Evolutionary conservation across 1,284 basidiomycete species (phyloP), one percentile per base, ranked within the genome.

Genomic region (Pseudozyma flocculosa): DNA sequence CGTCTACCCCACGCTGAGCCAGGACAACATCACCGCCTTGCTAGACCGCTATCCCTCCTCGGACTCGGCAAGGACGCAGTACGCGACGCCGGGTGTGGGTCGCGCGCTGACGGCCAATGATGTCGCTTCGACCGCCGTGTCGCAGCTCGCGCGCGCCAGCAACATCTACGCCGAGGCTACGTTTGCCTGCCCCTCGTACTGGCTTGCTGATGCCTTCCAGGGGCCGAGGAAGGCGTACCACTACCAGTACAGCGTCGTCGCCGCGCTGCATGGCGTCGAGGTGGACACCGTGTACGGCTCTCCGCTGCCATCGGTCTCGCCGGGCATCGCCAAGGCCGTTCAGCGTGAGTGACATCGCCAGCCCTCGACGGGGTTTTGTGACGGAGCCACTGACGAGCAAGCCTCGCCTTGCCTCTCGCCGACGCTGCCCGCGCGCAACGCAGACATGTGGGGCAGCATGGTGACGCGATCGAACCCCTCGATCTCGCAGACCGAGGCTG

Each of bases 141-240:
- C 52, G 17, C 52, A 55, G 40, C 58, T 55, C 19, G 58, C 58
- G 10, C 34, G 53, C 19, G 58, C 58, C 8, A 52, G 52, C 26
- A 61, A 61, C 48, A 61, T 61, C 18, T 56, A 56, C 8, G 59
- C 45, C 22, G 59, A 61, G 34, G 50, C 54, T n/a, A 53, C 59
- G 1, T 61, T 61, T 19, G 59, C 53, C 44, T 61, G 59, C 37
- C 59, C 59, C 0, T 53, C 50, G 46, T 61, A 61, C 50, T 61
- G 59, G 59, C 49, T 61, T 46, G 46, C 59, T 0, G 50, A 61
- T 40, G 54, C 59, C 18, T n/a, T 61, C 52, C 53, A 50, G 47
- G 26, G 58, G 58, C 26, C 52, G 49, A 49, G 50, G 14, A 4
- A 21, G 5, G 46, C 59, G 2, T 61, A 50, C 47, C 43, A 53